Percentiles rank a stretch among this genome's conserved stretches.
phyloP scores from a whole-genome alignment of 805 yeast species.

The Clavispora fructus region DNA sequence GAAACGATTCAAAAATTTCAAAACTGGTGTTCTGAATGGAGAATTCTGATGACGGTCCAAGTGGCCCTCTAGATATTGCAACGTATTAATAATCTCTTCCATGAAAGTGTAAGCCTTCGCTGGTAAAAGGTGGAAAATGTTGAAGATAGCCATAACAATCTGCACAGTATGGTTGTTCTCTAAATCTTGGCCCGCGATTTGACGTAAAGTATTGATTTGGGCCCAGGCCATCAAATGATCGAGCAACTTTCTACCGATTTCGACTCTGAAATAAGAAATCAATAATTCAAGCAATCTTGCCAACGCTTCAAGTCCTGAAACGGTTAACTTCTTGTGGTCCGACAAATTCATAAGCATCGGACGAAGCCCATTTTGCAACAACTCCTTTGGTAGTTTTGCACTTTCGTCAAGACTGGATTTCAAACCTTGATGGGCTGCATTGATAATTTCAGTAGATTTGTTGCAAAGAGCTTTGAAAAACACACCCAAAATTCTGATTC shows the following conservation, averaged over 20 bases:
- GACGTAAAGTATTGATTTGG: slow-evolving; percentile 69
- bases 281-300: slow-evolving; percentile 80
- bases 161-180: slow-evolving; percentile 77
- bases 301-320: slow-evolving; percentile 84
- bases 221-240: slow-evolving; percentile 98
- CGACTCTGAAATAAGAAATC: slow-evolving; percentile 92
- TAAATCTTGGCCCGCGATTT: slow-evolving; percentile 74
- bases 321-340: slow-evolving; percentile 86
- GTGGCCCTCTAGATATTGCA: slow-evolving; percentile 73
- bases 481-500: slow-evolving; percentile 84
- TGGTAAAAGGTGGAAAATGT: slow-evolving; percentile 87
- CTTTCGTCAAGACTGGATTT: slow-evolving; percentile 79
- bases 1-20: slow-evolving; percentile 79
- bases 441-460: slow-evolving; percentile 78
- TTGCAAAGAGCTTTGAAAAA: slow-evolving; percentile 91
- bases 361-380: slow-evolving; percentile 88
- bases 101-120: slow-evolving; percentile 87
- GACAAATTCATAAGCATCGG: slow-evolving; percentile 95
- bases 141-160: slow-evolving; percentile 83
- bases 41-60: slow-evolving; percentile 80
- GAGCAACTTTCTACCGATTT: slow-evolving; percentile 85
- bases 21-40: slow-evolving; percentile 88
- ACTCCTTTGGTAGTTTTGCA: slow-evolving; percentile 85
- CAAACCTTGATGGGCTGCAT: slow-evolving; percentile 89
- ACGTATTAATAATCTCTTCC: slow-evolving; percentile 75